Percentiles rank a stretch among this genome's conserved stretches.
Conservation (phyloP, 345 rosid genomes). For the Ceriops zippeliana region DNA sequence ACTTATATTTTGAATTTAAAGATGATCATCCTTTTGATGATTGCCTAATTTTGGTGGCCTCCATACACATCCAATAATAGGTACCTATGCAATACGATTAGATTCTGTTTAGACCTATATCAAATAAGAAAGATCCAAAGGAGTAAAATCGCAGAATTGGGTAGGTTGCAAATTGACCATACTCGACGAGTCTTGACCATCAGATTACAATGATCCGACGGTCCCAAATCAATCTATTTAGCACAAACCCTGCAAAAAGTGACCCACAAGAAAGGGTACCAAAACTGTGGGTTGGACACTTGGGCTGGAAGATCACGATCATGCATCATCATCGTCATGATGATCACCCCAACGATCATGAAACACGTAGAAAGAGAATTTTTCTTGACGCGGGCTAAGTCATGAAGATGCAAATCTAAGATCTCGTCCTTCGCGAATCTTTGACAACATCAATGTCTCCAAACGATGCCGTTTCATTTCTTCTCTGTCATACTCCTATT, state of each 20-base stretch:
- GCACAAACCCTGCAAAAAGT: background rate
- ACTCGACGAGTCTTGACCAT: slow-evolving; percentile 31
- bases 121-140: no score
- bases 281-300: slow-evolving; percentile 28
- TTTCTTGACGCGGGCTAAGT: slow-evolving; percentile 6
- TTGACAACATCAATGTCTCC: slow-evolving; percentile 10
- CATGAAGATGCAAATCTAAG: slow-evolving; percentile 12
- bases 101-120: no score
- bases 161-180: slow-evolving; percentile 11
- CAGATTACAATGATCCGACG: slow-evolving; percentile 21
- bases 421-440: slow-evolving; percentile 12
- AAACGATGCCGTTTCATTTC: slow-evolving; percentile 25
- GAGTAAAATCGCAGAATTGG: background rate
- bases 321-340: no score
- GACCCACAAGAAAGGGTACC: slow-evolving; percentile 24
- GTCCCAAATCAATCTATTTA: slow-evolving; percentile 7
- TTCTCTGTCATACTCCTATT: slow-evolving; percentile 5
- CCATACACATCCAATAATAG: slow-evolving; percentile 5
- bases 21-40: slow-evolving; percentile 23
- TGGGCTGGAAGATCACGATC: slow-evolving; percentile 1
- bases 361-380: slow-evolving; percentile 6
- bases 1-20: no score
- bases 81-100: background rate
- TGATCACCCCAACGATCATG: background rate
- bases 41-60: slow-evolving; percentile 40